Evolutionary conservation across 2,329 filamentous ascomycete species (phyloP), one percentile per base, ranked within the genome.

Genomic region (Podosphaera fusca): DNA sequence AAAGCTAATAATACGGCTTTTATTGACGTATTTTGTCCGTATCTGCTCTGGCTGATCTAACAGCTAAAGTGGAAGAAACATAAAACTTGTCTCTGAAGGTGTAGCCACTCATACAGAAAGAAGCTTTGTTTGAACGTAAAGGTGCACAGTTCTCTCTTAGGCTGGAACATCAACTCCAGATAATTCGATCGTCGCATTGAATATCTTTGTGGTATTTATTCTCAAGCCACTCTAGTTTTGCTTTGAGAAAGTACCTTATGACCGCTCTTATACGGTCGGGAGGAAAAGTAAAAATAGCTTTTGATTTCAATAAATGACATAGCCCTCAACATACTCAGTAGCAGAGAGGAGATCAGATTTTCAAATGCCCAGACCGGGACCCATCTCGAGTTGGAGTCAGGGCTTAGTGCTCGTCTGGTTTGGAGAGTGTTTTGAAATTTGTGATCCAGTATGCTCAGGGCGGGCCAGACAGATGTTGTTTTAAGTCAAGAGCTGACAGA

Each of bases 21-120:
- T 94, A 76, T 75, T 77, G 87, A 94, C 82, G 87, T 89, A 71
- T 80, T 95, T 95, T 94, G 86, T 84, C 78, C 86, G 86, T 77
- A 81, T 75, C 73, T 73, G 81, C 84, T 83, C 80, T 78, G 66
- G 67, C 67, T 64, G 57, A 14, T 3, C 35, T 53, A 12, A 9
- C 8, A 10, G 10, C 8, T 58, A 57, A 57, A 67, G 80, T 80
- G 81, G 84, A 82, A 85, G 83, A 89, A 84, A 74, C 84, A 94
- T 62, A 95, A 95, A 88, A 92, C 86, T 73, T 81, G 83, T 94
- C 87, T 82, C 75, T 69, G 84, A 85, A 81, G 85, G 82, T 79
- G 82, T 78, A 86, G 87, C 84, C 77, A 74, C 68, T 78, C 85
- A 82, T 67, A 87, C 82, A 75, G 85, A 89, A 80, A 83, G 78